Conservation (phyloP, 1,284 basidiomycete genomes). For the Grifola frondosa region DNA sequence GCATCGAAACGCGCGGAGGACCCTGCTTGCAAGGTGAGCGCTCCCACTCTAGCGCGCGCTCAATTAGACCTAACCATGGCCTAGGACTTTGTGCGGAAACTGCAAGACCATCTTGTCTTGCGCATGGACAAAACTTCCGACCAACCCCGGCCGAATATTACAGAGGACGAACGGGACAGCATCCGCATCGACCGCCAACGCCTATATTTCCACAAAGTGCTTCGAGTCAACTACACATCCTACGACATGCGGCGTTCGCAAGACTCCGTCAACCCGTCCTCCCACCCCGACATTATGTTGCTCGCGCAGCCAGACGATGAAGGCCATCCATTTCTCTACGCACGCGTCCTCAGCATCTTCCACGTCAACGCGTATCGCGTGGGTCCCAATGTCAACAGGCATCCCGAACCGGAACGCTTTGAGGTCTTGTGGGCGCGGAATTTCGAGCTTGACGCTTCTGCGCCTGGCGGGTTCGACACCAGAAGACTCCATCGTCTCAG, state of each 20-base stretch:
- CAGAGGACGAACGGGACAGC: too few relatives aligned
- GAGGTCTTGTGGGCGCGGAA: slow-evolving; percentile 39
- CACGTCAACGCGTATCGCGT: slow-evolving; percentile 18
- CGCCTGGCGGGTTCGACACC: slow-evolving; percentile 15
- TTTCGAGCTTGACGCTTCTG: slow-evolving; percentile 24
- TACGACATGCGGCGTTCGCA: slow-evolving; percentile 38
- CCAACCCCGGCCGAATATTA: too few relatives aligned
- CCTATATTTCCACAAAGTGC: slow-evolving; percentile 19
- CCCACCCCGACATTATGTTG: slow-evolving; percentile 36
- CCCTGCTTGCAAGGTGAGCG: too few relatives aligned
- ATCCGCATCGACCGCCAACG: background rate
- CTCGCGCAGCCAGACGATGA: slow-evolving; percentile 7
- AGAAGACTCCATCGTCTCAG: slow-evolving; percentile 32
- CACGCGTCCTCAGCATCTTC: slow-evolving; percentile 18
- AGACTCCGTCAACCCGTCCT: slow-evolving; percentile 36
- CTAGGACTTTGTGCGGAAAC: too few relatives aligned
- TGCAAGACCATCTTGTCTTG: too few relatives aligned
- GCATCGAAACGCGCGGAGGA: too few relatives aligned
- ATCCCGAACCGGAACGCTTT: slow-evolving; percentile 14
- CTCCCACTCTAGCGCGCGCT: too few relatives aligned
- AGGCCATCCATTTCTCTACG: slow-evolving; percentile 24
- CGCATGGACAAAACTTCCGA: too few relatives aligned
- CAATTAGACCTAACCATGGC: too few relatives aligned
- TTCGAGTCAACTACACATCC: slow-evolving; percentile 42
- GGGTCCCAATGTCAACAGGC: background rate